These are phyloP conservation scores for Paecilomyces formosus DNA, from an alignment of 2,329 filamentous ascomycete genomes.

Conservation along the genomic window DNA sequence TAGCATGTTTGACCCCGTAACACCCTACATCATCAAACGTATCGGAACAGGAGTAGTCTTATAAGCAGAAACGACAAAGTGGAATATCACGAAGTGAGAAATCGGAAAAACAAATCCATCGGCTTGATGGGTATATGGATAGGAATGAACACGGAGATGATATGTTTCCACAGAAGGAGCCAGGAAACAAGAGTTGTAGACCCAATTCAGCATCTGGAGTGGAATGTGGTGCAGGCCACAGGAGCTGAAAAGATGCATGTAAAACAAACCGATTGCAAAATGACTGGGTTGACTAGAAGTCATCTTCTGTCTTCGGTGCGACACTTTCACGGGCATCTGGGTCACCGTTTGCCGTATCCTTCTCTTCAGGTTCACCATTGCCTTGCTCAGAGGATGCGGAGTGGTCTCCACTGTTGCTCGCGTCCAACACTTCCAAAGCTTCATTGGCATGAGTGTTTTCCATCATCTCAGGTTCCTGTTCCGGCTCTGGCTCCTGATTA, in stretches of 20 bases:
- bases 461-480: slow-evolving; percentile 24
- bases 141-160: not conserved
- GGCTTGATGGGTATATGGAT: not conserved
- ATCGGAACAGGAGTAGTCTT: not conserved
- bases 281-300: slow-evolving; percentile 1
- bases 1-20: not conserved
- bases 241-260: not conserved
- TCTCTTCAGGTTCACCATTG: slow-evolving; percentile 13
- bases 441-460: slow-evolving; percentile 42
- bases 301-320: slow-evolving; percentile 2
- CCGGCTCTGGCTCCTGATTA: slow-evolving; percentile 34
- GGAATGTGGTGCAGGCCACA: not conserved
- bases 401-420: slow-evolving; percentile 27
- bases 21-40: not conserved
- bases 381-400: slow-evolving; percentile 21
- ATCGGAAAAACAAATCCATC: not conserved
- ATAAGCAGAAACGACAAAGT: not conserved
- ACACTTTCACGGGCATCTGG: slow-evolving; percentile 9
- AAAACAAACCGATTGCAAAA: not conserved
- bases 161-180: not conserved
- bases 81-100: not conserved
- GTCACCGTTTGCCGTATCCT: slow-evolving; percentile 15
- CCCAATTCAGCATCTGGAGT: not conserved
- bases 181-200: not conserved
- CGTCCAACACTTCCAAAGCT: slow-evolving; percentile 37